Evolutionary conservation across 140 eudicot species (phyloP).

Genomic region (Erigeron philadelphicus): DNA sequence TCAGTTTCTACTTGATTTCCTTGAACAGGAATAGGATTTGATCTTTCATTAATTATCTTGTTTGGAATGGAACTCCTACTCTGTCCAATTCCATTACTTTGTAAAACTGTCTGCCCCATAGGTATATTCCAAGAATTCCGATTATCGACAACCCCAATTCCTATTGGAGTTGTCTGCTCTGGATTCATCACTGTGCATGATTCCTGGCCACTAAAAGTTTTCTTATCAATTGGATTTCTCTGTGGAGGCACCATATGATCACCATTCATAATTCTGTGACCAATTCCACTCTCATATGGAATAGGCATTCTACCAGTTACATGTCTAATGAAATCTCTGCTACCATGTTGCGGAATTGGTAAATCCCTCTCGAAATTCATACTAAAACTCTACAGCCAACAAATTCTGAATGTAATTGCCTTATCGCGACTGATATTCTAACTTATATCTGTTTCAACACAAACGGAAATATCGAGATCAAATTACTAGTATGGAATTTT

Average conservation of each 20-base stretch:
- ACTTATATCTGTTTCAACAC: slow-evolving; percentile 12
- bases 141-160: slow-evolving; percentile 12
- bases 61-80: slow-evolving; percentile 31
- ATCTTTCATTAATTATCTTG: slow-evolving; percentile 23
- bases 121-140: not conserved
- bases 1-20: slow-evolving; percentile 20
- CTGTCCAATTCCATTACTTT: slow-evolving; percentile 11
- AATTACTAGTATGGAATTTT: not conserved
- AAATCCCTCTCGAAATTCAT: slow-evolving; percentile 44
- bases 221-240: slow-evolving; percentile 20
- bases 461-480: not conserved
- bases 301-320: slow-evolving; percentile 18
- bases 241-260: slow-evolving; percentile 27
- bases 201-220: not conserved
- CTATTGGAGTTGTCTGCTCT: not conserved
- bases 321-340: slow-evolving; percentile 12
- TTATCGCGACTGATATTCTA: slow-evolving; percentile 4
- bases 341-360: slow-evolving; percentile 7
- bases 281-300: slow-evolving; percentile 15
- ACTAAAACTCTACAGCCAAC: not conserved
- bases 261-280: not conserved
- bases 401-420: not conserved
- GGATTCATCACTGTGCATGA: not conserved
- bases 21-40: slow-evolving; percentile 19
- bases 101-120: slow-evolving; percentile 1